Evolutionary conservation across 2,329 filamentous ascomycete genomes (phyloP), one percentile per base, ranked within the genome.

Genomic region (Exophiala bonariae): DNA sequence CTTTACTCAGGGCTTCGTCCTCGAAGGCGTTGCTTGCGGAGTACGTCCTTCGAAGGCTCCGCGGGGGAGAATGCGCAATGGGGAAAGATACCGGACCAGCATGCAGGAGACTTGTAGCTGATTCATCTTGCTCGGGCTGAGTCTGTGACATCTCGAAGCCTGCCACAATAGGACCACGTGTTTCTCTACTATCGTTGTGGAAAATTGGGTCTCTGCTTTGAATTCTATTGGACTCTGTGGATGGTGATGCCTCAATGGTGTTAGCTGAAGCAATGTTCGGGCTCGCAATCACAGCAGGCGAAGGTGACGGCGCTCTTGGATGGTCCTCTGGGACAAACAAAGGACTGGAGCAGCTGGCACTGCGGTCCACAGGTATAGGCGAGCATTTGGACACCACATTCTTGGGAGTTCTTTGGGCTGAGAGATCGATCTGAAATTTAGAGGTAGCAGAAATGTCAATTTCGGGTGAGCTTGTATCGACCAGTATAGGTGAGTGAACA

Each of bases 1-100:
- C 17, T 20, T 17, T 37, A 35, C 14, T 18, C 9, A 16, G 16
- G 22, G 37, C 31, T 8, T 47, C 49, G 6, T 43, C 36, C 10
- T 34, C 22, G 26, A 50, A 17, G 10, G 44, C 52, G 46, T 58
- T 53, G 20, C 50, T 49, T 22, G 52, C 52, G 9, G 53, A 58
- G 28, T 50, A 40, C 17, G 52, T 46, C 26, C 55, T 44, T 18
- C 46, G 42, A 23, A 57, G 55, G 4, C 34, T 16, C 10, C 52
- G 54, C 26, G 20, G 14, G 16, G 9, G 18, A 13, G 39, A 32
- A 17, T 14, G 20, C 10, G 22, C 13, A 17, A 13, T 26, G 9
- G 30, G 32, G 22, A 23, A 33, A 19, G 2, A 28, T 17, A 11
- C n/a, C 4, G 26, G 4, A 7, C n/a, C 18, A 30, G 14, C 3